Base-by-base conservation (phyloP, 2,329 filamentous ascomycete species). In the Colletotrichum viniferum region DNA sequence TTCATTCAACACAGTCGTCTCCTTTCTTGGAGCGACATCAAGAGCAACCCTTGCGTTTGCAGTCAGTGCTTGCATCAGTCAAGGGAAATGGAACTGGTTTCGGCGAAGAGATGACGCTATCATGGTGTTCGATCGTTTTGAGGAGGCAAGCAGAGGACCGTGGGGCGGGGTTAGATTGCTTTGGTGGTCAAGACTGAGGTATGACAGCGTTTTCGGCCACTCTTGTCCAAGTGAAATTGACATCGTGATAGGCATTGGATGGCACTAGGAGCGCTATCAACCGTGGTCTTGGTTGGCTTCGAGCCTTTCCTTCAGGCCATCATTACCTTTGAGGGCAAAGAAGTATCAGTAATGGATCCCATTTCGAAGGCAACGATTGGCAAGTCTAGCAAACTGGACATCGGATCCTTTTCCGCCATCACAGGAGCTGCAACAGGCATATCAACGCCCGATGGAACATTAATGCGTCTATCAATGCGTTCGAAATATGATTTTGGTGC, bases 11-110 rank as follows among this genome's bases (percentile, higher is more conserved):
- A 56, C 71, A 16, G 24, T 73, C 16, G 26, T 73, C 16, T 73
- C 71, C 1, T 58, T 43, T 2, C n/a, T 73, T 0, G 56, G 71
- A 0, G 58, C 71, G 1, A 55, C 21, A 1, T 69, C 71, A 3
- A 28, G 56, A 7, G 26, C 38, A 10, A 30, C 30, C 0, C 66
- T 70, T 4, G 71, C 71, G 4, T 73, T 73, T 1, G 56, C 66
- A 5, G 8, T 73, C 1, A 55, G 71, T n/a, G 66, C 71, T 6
- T 73, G 71, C 21, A 38, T 73, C 16, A 64, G 56, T 24, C 71
- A 64, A 28, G 38, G 28, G 3, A 73, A 73, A 34, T 73, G 71
- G 71, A 63, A 73, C 12, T 70, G 38, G 66, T 74, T 58, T 12
- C 28, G 24, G 21, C 21, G 21, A 1, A 55, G 13, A 7, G n/a